phyloP scores from a whole-genome alignment of 1,284 basidiomycete genomes.

The Nidula niveotomentosa region DNA sequence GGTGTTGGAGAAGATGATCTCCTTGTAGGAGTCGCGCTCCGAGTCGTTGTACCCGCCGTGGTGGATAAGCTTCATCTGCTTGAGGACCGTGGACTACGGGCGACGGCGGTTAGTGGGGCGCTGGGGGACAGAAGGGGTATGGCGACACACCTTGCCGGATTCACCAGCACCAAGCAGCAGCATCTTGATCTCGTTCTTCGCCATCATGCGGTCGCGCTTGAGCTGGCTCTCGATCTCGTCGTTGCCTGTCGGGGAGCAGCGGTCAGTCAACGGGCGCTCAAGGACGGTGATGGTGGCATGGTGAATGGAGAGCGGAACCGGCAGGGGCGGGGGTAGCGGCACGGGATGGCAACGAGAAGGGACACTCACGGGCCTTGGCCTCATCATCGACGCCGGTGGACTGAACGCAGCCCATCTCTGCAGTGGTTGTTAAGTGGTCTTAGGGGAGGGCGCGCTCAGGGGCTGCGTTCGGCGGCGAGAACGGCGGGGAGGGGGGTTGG shows the following conservation, averaged over 20 bases:
- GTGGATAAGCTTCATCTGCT: slow-evolving; percentile 97
- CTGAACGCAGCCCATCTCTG: slow-evolving; percentile 73
- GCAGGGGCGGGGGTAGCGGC: neutral
- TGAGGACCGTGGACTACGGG: slow-evolving; percentile 85
- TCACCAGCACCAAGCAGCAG: slow-evolving; percentile 90
- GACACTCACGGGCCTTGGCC: slow-evolving; percentile 77
- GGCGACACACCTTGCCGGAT: slow-evolving; percentile 78
- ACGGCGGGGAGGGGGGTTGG: neutral
- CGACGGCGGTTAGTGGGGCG: neutral
- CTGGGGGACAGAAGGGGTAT: neutral
- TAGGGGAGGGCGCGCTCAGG: neutral
- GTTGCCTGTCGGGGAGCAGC: slow-evolving; percentile 56
- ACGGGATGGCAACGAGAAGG: slow-evolving; percentile 3
- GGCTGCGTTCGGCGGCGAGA: neutral
- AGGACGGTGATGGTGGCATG: neutral
- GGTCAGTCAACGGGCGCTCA: neutral
- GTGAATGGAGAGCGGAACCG: neutral
- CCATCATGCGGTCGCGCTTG: slow-evolving; percentile 88
- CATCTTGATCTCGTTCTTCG: slow-evolving; percentile 97
- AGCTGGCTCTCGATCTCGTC: slow-evolving; percentile 97
- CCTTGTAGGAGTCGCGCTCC: slow-evolving; percentile 95
- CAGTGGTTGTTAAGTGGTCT: neutral
- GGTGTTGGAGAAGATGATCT: slow-evolving; percentile 97
- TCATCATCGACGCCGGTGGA: slow-evolving; percentile 72
- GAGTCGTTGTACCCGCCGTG: slow-evolving; percentile 89